phyloP scores from a whole-genome alignment of 345 rosid species.

The Rhizophora mangle region DNA sequence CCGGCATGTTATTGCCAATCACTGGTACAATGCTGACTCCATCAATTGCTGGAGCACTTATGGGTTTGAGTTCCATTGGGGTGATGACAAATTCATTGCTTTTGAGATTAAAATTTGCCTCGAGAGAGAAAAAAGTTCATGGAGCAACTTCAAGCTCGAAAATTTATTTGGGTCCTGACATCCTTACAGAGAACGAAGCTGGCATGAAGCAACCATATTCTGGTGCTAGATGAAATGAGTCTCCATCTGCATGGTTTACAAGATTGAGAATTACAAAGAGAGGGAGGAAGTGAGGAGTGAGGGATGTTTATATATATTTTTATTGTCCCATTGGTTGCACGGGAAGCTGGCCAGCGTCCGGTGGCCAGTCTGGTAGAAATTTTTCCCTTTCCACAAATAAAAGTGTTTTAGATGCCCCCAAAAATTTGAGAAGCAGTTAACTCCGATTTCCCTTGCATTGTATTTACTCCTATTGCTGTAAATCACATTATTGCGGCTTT shows the following conservation, averaged over 20 bases:
- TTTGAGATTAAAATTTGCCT: conserved; percentile 59
- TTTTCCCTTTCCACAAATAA: too few relatives aligned
- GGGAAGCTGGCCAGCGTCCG: too few relatives aligned
- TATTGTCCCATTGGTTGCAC: too few relatives aligned
- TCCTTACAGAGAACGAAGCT: conserved; percentile 27
- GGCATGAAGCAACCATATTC: conserved; percentile 21
- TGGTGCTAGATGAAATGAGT: conserved; percentile 4
- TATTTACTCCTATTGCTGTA: too few relatives aligned
- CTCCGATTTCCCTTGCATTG: too few relatives aligned
- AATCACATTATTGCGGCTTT: too few relatives aligned
- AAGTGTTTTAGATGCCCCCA: too few relatives aligned
- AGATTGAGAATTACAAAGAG: background rate
- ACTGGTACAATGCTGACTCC: conserved; percentile 91
- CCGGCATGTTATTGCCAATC: conserved; percentile 75
- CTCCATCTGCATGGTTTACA: background rate
- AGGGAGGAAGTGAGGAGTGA: background rate
- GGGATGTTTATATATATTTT: too few relatives aligned
- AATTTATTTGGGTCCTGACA: conserved; percentile 10
- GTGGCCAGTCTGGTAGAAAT: too few relatives aligned
- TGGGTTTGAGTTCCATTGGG: conserved; percentile 95
- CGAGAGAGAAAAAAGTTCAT: conserved; percentile 30
- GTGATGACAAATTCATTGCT: conserved; percentile 90
- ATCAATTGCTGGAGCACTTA: conserved; percentile 91
- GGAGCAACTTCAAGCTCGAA: conserved; percentile 13
- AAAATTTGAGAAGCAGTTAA: too few relatives aligned